A percentile compares a stretch with the other conserved stretches of the same genome.
Evolutionary conservation across 2,329 filamentous ascomycete genomes (phyloP).

Genomic region (Didymella arachidicola): DNA sequence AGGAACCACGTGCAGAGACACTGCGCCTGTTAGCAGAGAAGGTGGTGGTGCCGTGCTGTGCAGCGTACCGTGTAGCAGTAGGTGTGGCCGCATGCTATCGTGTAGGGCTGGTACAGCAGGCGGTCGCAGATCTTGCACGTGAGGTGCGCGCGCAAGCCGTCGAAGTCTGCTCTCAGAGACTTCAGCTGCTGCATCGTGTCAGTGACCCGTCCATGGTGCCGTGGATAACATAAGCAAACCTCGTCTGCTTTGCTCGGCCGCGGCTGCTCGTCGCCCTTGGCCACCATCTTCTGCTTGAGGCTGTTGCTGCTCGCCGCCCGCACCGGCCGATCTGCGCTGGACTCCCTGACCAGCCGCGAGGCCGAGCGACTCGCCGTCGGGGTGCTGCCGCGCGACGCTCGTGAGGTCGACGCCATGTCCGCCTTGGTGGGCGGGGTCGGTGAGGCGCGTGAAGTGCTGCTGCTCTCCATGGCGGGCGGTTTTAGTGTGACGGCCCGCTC

Average conservation of each 20-base stretch:
- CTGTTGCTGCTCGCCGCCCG: slow-evolving; percentile 50
- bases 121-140: slow-evolving; percentile 74
- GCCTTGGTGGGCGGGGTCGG: slow-evolving; percentile 43
- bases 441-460: slow-evolving; percentile 31
- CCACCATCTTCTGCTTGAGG: slow-evolving; percentile 49
- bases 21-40: slow-evolving; percentile 43
- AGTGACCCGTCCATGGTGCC: neutral
- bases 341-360: slow-evolving; percentile 40
- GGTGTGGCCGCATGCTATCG: slow-evolving; percentile 72
- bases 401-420: slow-evolving; percentile 40
- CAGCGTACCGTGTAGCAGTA: slow-evolving; percentile 71
- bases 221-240: slow-evolving; percentile 29
- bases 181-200: slow-evolving; percentile 46
- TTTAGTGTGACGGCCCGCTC: slow-evolving; percentile 23
- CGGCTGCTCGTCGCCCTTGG: slow-evolving; percentile 44
- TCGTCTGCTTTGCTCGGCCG: slow-evolving; percentile 48
- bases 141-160: slow-evolving; percentile 66
- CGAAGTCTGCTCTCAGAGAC: slow-evolving; percentile 60
- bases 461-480: slow-evolving; percentile 40
- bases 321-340: slow-evolving; percentile 26
- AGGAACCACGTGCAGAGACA: slow-evolving; percentile 65
- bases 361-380: slow-evolving; percentile 41
- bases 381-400: slow-evolving; percentile 36
- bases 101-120: slow-evolving; percentile 74
- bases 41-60: neutral